A percentile compares a stretch with the other conserved stretches of the same genome.
phyloP scores from a whole-genome alignment of 179 eudicot genomes.

The Carnegiea gigantea region DNA sequence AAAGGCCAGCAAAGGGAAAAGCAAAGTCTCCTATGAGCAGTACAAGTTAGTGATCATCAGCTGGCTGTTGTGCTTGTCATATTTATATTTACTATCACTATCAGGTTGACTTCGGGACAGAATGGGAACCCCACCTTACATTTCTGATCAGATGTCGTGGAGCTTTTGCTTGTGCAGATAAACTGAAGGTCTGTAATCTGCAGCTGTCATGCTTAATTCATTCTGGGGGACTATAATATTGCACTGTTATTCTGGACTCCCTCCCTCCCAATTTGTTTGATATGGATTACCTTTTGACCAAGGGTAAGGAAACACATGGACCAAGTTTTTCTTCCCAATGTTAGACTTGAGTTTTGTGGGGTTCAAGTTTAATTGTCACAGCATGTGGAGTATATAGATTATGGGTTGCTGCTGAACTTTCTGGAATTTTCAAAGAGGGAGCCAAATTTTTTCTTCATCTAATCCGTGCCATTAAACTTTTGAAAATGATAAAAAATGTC shows the following conservation, averaged over 20 bases:
- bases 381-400: background rate
- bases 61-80: background rate
- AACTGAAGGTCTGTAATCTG: conserved; percentile 52
- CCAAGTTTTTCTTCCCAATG: background rate
- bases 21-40: background rate
- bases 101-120: conserved; percentile 62
- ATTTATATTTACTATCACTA: conserved; percentile 9
- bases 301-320: too few species aligned
- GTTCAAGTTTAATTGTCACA: background rate
- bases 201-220: background rate
- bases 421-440: too few species aligned
- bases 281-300: background rate
- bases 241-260: background rate
- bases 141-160: conserved; percentile 67
- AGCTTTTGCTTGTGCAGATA: conserved; percentile 54
- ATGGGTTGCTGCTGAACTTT: too few species aligned
- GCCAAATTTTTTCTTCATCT: too few species aligned
- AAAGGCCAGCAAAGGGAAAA: background rate
- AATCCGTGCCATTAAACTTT: too few species aligned
- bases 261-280: background rate
- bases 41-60: background rate
- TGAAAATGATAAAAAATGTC: too few species aligned
- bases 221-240: background rate
- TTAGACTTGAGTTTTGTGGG: background rate
- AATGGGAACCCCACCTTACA: conserved; percentile 50